A percentile compares a stretch with the other conserved stretches of the same genome.
phyloP scores from a whole-genome alignment of 1,284 basidiomycete genomes.

The Malassezia furfur region DNA sequence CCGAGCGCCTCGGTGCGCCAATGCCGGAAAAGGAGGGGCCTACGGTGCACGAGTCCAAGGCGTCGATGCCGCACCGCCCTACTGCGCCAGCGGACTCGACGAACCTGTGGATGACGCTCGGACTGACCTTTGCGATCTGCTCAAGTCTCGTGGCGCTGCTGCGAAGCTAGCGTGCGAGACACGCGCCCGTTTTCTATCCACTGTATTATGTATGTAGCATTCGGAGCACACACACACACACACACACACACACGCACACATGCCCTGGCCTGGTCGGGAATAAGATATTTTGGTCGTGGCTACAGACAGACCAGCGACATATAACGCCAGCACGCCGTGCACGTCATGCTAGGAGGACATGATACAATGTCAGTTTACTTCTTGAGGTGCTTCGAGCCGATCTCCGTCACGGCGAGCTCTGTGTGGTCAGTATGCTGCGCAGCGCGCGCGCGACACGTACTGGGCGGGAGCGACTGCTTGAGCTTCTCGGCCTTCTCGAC shows the following conservation, averaged over 20 bases:
- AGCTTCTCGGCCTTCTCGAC: constrained; percentile 98
- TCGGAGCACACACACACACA: not conserved
- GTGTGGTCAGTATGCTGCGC: not conserved
- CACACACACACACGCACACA: not conserved
- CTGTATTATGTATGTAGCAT: constrained; percentile 4
- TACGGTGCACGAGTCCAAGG: too few relatives aligned
- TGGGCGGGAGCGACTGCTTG: constrained; percentile 85
- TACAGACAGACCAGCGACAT: constrained; percentile 4
- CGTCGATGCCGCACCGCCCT: too few relatives aligned
- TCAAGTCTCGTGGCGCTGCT: not conserved
- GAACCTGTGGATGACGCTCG: constrained; percentile 48
- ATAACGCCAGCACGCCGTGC: not conserved
- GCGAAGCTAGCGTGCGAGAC: not conserved
- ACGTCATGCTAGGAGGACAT: not conserved
- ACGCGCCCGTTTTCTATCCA: not conserved
- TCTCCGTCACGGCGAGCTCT: constrained; percentile 14
- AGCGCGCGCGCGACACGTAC: constrained; percentile 53
- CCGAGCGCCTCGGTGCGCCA: too few relatives aligned
- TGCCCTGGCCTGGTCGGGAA: constrained; percentile 1
- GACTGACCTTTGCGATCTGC: not conserved
- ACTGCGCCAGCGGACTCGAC: not conserved
- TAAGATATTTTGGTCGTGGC: constrained; percentile 3
- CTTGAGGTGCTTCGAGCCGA: constrained; percentile 14
- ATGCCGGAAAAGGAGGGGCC: too few relatives aligned
- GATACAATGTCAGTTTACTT: constrained; percentile 1